A percentile compares a stretch with the other conserved stretches of the same genome.
Evolutionary conservation across 225 moss, liverwort and hornwort genomes (phyloP).

Genomic region (Lunularia cruciata): DNA sequence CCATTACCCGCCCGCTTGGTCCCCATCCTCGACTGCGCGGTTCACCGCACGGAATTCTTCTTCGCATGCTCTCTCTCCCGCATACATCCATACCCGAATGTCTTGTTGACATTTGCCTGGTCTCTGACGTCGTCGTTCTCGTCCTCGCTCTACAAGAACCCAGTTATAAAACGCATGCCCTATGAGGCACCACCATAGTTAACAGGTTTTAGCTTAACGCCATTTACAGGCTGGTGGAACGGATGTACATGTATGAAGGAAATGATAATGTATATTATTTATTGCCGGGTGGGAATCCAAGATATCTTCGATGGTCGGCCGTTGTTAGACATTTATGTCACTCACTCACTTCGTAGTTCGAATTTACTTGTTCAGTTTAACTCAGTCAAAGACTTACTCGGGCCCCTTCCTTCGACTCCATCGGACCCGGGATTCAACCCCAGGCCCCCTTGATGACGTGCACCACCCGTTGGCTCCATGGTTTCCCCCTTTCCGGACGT

Average conservation of each 20-base stretch:
- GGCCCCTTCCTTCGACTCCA: too few relatives aligned
- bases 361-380: conserved; percentile 17
- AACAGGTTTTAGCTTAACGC: conserved; percentile 21
- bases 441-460: too few relatives aligned
- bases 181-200: conserved; percentile 13
- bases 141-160: conserved; percentile 6
- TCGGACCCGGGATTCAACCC: too few relatives aligned
- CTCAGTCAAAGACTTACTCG: too few relatives aligned
- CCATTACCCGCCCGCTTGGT: not conserved
- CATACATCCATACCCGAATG: conserved; percentile 10
- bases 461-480: too few relatives aligned
- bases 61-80: not conserved
- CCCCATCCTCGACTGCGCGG: conserved; percentile 18
- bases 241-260: conserved; percentile 23
- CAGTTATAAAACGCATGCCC: conserved; percentile 7
- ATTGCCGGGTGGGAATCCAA: conserved; percentile 30
- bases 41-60: conserved; percentile 24
- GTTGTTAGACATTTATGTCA: conserved; percentile 32
- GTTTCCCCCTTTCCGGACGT: too few relatives aligned
- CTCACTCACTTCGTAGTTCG: conserved; percentile 1
- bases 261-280: conserved; percentile 29
- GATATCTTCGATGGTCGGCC: conserved; percentile 29
- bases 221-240: conserved; percentile 28
- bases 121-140: not conserved
- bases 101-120: not conserved